These are phyloP conservation scores for Trichoderma gamsii DNA, from an alignment of 495 filamentous ascomycete genomes.

Conservation along the genomic window DNA sequence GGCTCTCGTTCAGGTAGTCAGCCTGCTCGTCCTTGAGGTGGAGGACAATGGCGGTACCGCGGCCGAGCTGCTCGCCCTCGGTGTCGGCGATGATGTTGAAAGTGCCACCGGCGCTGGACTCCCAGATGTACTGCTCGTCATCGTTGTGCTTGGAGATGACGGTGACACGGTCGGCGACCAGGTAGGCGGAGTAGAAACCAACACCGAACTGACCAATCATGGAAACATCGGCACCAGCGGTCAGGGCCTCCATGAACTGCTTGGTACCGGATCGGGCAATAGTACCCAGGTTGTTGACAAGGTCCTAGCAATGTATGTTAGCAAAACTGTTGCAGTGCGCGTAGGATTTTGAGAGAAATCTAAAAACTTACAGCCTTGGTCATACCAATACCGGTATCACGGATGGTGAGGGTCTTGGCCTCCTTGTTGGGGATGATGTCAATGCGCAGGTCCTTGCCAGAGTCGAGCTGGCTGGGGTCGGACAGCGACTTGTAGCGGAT, in stretches of 20 bases:
- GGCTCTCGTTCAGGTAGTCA: conserved; percentile 96
- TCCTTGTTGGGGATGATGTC: conserved; percentile 97
- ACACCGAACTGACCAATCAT: conserved; percentile 99
- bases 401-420: conserved; percentile 93
- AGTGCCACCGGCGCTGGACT: conserved; percentile 93
- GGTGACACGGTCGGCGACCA: conserved; percentile 93
- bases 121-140: conserved; percentile 99
- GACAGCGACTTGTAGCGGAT: conserved; percentile 97
- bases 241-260: conserved; percentile 99
- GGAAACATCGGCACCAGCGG: conserved; percentile 97
- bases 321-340: conserved; percentile 14
- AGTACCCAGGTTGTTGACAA: conserved; percentile 99
- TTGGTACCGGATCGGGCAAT: conserved; percentile 98
- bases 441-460: conserved; percentile 93
- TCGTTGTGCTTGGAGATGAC: conserved; percentile 98
- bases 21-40: conserved; percentile 98
- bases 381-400: conserved; percentile 98
- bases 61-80: conserved; percentile 82
- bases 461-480: conserved; percentile 92
- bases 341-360: not conserved
- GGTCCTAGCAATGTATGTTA: conserved; percentile 53
- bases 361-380: conserved; percentile 89
- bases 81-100: conserved; percentile 91
- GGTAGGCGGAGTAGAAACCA: conserved; percentile 99
- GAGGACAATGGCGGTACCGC: conserved; percentile 95